Percentiles rank a stretch among this genome's conserved stretches.
Evolutionary conservation across 2,329 filamentous ascomycete genomes (phyloP).

Genomic region (Penicillium griseofulvum): DNA sequence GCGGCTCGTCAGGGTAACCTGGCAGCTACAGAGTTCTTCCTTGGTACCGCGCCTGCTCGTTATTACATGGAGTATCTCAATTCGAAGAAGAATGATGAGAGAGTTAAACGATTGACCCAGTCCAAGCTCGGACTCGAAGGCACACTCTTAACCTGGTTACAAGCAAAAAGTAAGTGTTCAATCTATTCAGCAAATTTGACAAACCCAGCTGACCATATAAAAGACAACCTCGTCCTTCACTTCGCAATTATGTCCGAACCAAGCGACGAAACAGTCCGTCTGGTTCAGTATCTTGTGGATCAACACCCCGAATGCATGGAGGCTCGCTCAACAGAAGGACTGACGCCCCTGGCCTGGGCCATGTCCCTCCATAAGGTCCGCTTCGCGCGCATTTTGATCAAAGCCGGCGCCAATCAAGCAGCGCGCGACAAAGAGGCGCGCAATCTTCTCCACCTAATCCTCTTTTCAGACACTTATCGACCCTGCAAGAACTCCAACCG

Average conservation of each 20-base stretch:
- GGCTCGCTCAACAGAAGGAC: conserved; percentile 46
- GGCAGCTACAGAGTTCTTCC: conserved; percentile 73
- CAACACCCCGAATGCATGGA: conserved; percentile 62
- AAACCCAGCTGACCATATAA: neutral
- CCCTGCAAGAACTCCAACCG: conserved; percentile 34
- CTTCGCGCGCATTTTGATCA: conserved; percentile 58
- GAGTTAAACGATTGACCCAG: conserved; percentile 49
- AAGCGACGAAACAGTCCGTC: conserved; percentile 45
- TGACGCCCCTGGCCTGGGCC: conserved; percentile 68
- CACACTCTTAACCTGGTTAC: conserved; percentile 54
- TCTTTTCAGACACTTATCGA: conserved; percentile 29
- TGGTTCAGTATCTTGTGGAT: conserved; percentile 66
- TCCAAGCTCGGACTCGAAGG: conserved; percentile 62
- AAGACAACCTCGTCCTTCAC: conserved; percentile 59
- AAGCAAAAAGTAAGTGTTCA: conserved; percentile 49
- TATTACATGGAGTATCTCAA: conserved; percentile 69
- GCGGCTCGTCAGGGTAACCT: conserved; percentile 51
- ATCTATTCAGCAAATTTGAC: neutral
- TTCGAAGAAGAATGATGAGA: conserved; percentile 58
- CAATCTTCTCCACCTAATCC: conserved; percentile 67
- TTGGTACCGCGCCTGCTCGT: conserved; percentile 66
- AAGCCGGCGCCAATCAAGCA: conserved; percentile 68
- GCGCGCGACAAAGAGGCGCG: conserved; percentile 58
- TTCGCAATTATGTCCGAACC: conserved; percentile 56
- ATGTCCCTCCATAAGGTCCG: conserved; percentile 46